These are phyloP conservation scores for Fraxinus sp. DNA, from an alignment of 305 asterid species.

Conservation along the genomic window DNA sequence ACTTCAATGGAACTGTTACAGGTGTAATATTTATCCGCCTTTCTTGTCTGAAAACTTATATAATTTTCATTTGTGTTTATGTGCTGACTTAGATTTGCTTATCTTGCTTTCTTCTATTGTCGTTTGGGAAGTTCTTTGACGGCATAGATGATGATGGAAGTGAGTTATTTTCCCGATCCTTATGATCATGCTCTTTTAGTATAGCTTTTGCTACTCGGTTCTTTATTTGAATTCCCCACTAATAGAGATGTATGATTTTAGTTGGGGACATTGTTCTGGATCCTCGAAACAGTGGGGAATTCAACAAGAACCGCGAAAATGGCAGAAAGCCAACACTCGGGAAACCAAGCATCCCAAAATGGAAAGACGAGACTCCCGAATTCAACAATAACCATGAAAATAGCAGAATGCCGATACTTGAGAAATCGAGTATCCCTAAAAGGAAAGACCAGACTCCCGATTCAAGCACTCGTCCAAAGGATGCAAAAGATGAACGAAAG, in stretches of 20 bases:
- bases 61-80: not conserved
- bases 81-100: slow-evolving; percentile 33
- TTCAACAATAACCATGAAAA: slow-evolving; percentile 58
- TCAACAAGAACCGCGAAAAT: slow-evolving; percentile 59
- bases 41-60: not conserved
- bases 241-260: slow-evolving; percentile 33
- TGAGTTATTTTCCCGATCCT: slow-evolving; percentile 56
- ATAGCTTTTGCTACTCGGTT: slow-evolving; percentile 49
- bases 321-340: slow-evolving; percentile 54
- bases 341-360: slow-evolving; percentile 23
- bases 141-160: slow-evolving; percentile 98
- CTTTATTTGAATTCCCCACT: slow-evolving; percentile 53
- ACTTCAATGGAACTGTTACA: slow-evolving; percentile 71
- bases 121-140: slow-evolving; percentile 70
- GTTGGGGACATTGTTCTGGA: slow-evolving; percentile 63
- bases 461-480: slow-evolving; percentile 31
- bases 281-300: slow-evolving; percentile 73
- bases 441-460: slow-evolving; percentile 34
- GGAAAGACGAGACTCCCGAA: slow-evolving; percentile 24
- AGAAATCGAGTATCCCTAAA: slow-evolving; percentile 33
- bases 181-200: slow-evolving; percentile 21
- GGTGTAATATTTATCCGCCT: slow-evolving; percentile 41
- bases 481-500: slow-evolving; percentile 40
- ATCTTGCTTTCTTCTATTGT: slow-evolving; percentile 25
- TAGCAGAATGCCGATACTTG: slow-evolving; percentile 53